Evolutionary conservation across 1,284 basidiomycete genomes (phyloP).

Genomic region (Chalciporus sp.): DNA sequence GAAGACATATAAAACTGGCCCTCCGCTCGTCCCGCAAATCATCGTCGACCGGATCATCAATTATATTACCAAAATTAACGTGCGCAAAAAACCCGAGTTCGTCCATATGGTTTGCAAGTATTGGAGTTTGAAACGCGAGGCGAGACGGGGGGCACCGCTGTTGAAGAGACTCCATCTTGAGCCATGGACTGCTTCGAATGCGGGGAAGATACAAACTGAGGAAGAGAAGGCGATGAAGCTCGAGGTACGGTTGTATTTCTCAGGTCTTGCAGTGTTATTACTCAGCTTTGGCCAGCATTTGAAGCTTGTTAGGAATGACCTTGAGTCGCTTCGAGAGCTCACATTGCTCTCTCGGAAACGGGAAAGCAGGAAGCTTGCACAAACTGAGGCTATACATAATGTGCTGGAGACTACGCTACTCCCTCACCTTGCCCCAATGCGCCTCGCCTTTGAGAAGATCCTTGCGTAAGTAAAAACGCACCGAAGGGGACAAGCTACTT

Average conservation of each 20-base stretch:
- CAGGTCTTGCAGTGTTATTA: constrained; percentile 1
- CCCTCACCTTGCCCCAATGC: constrained; percentile 62
- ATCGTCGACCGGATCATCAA: constrained; percentile 76
- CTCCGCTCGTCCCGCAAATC: constrained; percentile 74
- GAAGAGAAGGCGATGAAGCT: constrained; percentile 87
- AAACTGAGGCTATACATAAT: constrained; percentile 71
- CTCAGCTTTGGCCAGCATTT: constrained; percentile 55
- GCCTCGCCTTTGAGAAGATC: constrained; percentile 72
- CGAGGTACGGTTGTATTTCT: constrained; percentile 49
- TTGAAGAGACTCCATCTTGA: constrained; percentile 94
- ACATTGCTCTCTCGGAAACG: constrained; percentile 78
- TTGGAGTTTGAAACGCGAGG: constrained; percentile 97
- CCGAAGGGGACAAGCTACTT: not conserved
- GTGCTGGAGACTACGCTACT: constrained; percentile 70
- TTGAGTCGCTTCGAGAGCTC: constrained; percentile 75
- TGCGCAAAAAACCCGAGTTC: constrained; percentile 81
- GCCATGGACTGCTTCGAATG: constrained; percentile 90
- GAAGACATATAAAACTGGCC: constrained; percentile 78
- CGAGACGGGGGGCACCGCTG: constrained; percentile 88
- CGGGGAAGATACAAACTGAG: constrained; percentile 67
- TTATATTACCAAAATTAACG: constrained; percentile 73
- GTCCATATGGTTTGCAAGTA: constrained; percentile 84
- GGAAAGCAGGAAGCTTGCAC: constrained; percentile 82
- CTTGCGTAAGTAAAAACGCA: constrained; percentile 52
- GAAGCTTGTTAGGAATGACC: constrained; percentile 73